Evolutionary conservation across 179 eudicot species (phyloP), one percentile per base, ranked within the genome.

Genomic region (Camellia oleifera): DNA sequence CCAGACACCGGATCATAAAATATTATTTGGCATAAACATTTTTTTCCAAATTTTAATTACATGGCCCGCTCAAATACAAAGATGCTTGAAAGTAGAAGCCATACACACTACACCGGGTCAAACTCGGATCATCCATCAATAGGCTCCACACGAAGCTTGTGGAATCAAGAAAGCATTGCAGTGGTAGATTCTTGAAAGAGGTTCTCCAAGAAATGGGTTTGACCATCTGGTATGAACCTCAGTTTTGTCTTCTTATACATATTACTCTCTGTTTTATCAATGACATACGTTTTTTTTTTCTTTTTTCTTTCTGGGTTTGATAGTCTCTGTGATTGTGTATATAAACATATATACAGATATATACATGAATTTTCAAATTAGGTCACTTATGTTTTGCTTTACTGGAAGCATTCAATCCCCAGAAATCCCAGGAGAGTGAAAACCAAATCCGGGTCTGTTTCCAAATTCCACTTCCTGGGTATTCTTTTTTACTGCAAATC

Each of bases 401-500:
- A 9, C 18, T 18, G 44, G 3, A 17, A 69, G 4, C 14, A 26
- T 50, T 62, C 68, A 40, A 3, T 62, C 77, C 50, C 63, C 72
- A 12, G 72, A 64, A 45, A 8, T 12, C 50, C 9, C 56, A 12
- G 14, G 54, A 56, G 2, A 9, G 68, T 13, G 61, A 40, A 53
- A 20, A 26, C 48, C 65, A 46, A 54, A 60, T 75, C 68, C 61
- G 50, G 40, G 56, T 18, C 40, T 45, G 32, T 14, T 40, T 52
- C 64, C 20, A 44, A 74, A 7, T 42, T 42, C 53, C 72, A 80
- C 70, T 2, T 48, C 53, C 23, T 74, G 82, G 78, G 74, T 80
- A 44, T 79, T 8, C n/a, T 40, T 61, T 69, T 73, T 72, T 32
- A 10, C n/a, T 50, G 9, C 68, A 61, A 2, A 15, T 15, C 4